A percentile compares a stretch with the other conserved stretches of the same genome.
Evolutionary conservation across 1,284 basidiomycete species (phyloP).

Genomic region (Sporisorium exsertum): DNA sequence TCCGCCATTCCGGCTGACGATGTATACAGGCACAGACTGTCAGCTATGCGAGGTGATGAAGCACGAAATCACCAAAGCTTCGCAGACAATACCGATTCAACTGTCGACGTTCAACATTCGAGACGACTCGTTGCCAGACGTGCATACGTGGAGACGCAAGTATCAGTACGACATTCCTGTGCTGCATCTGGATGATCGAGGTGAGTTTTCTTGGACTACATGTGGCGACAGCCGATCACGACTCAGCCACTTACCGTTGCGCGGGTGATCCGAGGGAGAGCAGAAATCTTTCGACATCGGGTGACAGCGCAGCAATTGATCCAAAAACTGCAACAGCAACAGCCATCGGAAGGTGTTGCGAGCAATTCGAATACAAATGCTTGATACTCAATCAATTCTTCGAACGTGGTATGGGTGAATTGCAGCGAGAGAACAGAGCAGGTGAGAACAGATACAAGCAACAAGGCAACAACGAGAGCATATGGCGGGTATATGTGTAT

Average conservation of each 20-base stretch:
- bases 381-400: background rate
- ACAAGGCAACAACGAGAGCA: background rate
- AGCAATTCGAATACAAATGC: background rate
- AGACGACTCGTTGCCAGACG: slow-evolving; percentile 55
- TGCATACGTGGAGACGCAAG: slow-evolving; percentile 60
- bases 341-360: background rate
- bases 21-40: slow-evolving; percentile 67
- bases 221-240: background rate
- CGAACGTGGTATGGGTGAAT: slow-evolving; percentile 4
- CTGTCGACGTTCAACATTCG: slow-evolving; percentile 63
- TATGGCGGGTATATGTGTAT: slow-evolving; percentile 17
- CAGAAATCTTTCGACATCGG: slow-evolving; percentile 51
- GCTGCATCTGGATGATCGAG: slow-evolving; percentile 49
- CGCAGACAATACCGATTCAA: slow-evolving; percentile 36
- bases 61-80: slow-evolving; percentile 41
- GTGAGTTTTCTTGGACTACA: slow-evolving; percentile 9
- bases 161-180: slow-evolving; percentile 69
- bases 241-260: background rate
- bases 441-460: background rate
- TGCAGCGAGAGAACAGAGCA: slow-evolving; percentile 11
- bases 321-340: slow-evolving; percentile 8
- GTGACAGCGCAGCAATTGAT: slow-evolving; percentile 33
- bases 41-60: slow-evolving; percentile 63
- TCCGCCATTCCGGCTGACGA: slow-evolving; percentile 35
- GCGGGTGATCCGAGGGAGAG: background rate